phyloP scores from a whole-genome alignment of 257 asterid species.

The Catharanthus roseus region DNA sequence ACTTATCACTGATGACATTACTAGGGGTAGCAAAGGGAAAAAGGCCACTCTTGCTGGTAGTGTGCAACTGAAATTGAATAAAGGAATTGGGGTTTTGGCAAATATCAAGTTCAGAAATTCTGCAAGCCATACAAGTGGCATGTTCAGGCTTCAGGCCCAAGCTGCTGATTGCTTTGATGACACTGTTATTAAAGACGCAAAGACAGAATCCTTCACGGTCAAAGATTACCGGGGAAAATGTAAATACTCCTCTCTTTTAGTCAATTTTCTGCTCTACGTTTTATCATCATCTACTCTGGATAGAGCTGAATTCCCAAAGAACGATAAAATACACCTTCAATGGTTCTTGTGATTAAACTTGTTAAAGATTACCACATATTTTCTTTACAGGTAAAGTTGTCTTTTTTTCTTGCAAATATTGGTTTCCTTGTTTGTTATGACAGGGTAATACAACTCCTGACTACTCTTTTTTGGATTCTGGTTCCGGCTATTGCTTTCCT shows the following conservation, averaged over 20 bases:
- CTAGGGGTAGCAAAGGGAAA: background rate
- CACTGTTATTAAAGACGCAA: constrained; percentile 31
- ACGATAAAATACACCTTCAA: too few species aligned
- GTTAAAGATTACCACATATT: background rate
- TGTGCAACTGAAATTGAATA: constrained; percentile 20
- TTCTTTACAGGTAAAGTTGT: background rate
- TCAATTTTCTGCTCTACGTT: background rate
- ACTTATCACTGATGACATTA: constrained; percentile 2
- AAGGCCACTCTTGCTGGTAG: constrained; percentile 31
- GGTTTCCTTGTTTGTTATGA: too few species aligned
- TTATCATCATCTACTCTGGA: too few species aligned
- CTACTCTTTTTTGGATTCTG: background rate
- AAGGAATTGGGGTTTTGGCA: constrained; percentile 29
- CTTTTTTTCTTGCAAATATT: too few species aligned
- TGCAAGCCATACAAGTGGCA: constrained; percentile 4
- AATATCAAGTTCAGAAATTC: constrained; percentile 30
- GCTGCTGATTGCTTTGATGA: constrained; percentile 12
- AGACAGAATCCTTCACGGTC: constrained; percentile 30
- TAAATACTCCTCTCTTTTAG: constrained; percentile 13
- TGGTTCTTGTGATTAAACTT: background rate
- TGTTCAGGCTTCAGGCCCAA: constrained; percentile 41
- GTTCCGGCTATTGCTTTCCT: background rate
- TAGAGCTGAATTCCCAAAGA: background rate
- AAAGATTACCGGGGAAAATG: constrained; percentile 37
- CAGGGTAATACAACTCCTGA: background rate